Evolutionary conservation across 139 green algal species (phyloP), one percentile per base, ranked within the genome.

Genomic region (Mesotaenium endlicherianum): DNA sequence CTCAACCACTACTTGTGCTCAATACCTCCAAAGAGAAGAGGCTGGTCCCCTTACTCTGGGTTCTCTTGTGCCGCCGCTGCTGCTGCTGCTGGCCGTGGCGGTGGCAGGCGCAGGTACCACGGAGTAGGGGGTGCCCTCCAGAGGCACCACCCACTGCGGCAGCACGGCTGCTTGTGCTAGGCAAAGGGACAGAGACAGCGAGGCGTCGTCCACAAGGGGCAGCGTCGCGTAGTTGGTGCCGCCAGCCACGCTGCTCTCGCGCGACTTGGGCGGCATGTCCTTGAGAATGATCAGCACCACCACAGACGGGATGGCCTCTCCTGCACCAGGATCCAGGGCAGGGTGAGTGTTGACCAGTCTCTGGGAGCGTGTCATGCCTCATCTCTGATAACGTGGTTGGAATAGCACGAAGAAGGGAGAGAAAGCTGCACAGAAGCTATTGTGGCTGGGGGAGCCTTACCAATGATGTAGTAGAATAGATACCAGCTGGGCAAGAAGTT

Each of bases 121-220:
- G 40, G 64, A 16, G 17, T 75, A 75, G 14, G 64, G 64, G 16
- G 34, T 75, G 11, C 64, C 64, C 14, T 75, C 64, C 17, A 43
- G 40, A 75, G 64, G 64, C 11, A 75, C 64, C 64, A 75, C 64
- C 64, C 64, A 75, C 40, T 75, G 64, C 14, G 64, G 64, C 14
- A 75, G 14, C 14, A 75, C 14, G 34, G 64, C 64, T 59, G 14
- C 14, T 16, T 59, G 49, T n/a, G n/a, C n/a, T n/a, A n/a, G n/a
- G n/a, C n/a, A n/a, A n/a, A n/a, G n/a, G n/a, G n/a, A n/a, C n/a
- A n/a, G n/a, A n/a, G n/a, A n/a, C 49, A 59, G 49, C 49, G 16
- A 14, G 16, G 11, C 64, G 14, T 42, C 64, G 16, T 75, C 64
- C 11, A 58, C 14, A 44, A 43, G 14, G 14, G 64, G 34, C 14